These are phyloP conservation scores for Tarenaya hassleriana DNA, from an alignment of 345 rosid genomes.

Conservation along the genomic window DNA sequence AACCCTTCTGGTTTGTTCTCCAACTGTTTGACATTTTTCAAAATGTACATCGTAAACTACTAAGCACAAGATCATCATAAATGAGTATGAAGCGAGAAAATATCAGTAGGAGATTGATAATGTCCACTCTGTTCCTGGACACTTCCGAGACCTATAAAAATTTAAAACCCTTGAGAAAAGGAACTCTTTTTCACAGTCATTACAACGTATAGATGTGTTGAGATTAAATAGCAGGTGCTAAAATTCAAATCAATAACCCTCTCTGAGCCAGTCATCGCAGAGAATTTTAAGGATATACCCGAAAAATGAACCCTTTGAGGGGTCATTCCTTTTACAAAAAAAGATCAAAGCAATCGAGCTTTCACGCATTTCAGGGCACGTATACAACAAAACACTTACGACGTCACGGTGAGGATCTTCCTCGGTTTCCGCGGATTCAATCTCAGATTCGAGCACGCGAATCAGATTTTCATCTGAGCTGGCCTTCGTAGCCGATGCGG, in stretches of 20 bases:
- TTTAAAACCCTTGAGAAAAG: not conserved
- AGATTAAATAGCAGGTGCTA: no score
- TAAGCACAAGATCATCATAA: no score
- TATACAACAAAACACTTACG: conserved; percentile 14
- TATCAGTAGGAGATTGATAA: no score
- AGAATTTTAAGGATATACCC: no score
- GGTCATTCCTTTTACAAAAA: no score
- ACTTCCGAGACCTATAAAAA: not conserved
- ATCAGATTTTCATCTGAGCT: conserved; percentile 38
- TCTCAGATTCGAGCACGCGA: conserved; percentile 41
- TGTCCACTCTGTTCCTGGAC: no score
- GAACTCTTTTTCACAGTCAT: no score
- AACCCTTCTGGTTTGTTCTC: conserved; percentile 39
- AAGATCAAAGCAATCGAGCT: not conserved
- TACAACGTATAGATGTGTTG: not conserved
- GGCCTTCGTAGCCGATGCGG: conserved; percentile 17
- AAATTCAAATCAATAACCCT: not conserved
- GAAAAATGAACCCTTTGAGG: no score
- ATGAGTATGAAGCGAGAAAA: no score
- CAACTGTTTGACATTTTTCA: conserved; percentile 10
- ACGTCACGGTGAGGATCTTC: conserved; percentile 16
- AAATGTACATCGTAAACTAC: no score
- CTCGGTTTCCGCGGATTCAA: conserved; percentile 42
- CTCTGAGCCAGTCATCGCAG: no score
- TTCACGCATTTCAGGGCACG: not conserved